A percentile compares a stretch with the other conserved stretches of the same genome.
Conservation (phyloP, 176 grass and related monocot genomes). For the Oryza australiensis region DNA sequence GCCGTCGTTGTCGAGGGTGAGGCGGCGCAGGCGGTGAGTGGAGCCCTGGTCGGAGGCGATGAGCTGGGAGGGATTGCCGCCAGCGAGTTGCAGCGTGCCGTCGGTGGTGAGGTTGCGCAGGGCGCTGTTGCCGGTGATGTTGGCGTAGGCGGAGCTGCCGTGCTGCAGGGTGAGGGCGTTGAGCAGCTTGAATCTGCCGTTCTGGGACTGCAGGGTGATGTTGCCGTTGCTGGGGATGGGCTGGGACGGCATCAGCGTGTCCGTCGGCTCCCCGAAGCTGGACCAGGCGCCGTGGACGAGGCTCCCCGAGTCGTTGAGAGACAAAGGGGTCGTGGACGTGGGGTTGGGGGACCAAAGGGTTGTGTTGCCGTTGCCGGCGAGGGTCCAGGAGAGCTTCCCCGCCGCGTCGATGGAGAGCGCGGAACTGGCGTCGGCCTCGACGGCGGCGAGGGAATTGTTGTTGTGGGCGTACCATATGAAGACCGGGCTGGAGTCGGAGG, state of each 20-base stretch:
- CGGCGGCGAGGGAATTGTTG: fast-evolving
- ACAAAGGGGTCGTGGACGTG: background rate
- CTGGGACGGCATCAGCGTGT: conserved; percentile 75
- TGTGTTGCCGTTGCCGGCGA: background rate
- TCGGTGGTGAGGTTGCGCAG: conserved; percentile 44
- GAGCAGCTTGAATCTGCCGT: conserved; percentile 36
- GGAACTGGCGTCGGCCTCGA: conserved; percentile 20
- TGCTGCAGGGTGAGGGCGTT: conserved; percentile 28
- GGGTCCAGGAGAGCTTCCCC: conserved; percentile 44
- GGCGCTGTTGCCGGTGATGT: background rate
- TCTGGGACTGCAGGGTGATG: conserved; percentile 31
- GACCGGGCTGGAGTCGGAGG: background rate
- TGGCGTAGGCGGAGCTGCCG: conserved; percentile 8
- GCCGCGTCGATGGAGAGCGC: conserved; percentile 23
- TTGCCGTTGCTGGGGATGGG: background rate
- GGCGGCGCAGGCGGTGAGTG: conserved; percentile 38
- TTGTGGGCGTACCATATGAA: conserved; percentile 51
- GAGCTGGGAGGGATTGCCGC: background rate
- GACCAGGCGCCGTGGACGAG: conserved; percentile 46
- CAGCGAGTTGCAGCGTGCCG: conserved; percentile 25
- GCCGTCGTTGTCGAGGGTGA: conserved; percentile 74
- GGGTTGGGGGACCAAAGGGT: background rate
- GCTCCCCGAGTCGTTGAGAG: conserved; percentile 30
- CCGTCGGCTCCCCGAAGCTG: conserved; percentile 36
- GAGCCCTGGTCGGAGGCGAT: conserved; percentile 52